Percentiles rank a stretch among this genome's conserved stretches.
These are phyloP conservation scores for Neonectria neomacrospora DNA, from an alignment of 2,329 filamentous ascomycete species.

Conservation along the genomic window DNA sequence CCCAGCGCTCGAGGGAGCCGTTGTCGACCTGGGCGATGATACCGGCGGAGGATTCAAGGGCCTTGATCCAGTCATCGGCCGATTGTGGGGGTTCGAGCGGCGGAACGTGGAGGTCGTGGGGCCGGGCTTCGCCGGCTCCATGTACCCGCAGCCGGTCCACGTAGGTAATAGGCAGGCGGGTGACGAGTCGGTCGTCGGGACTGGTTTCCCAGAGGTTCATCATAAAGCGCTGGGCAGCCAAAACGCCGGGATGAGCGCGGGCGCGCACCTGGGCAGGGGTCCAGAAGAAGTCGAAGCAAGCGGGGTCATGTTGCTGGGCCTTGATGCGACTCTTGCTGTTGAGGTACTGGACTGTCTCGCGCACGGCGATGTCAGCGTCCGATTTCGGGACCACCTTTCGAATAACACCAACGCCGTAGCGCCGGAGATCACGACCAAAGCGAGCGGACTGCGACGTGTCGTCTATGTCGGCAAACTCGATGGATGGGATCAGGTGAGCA, in stretches of 20 bases:
- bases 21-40: constrained; percentile 76
- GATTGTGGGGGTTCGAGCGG: constrained; percentile 46
- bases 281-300: constrained; percentile 81
- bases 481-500: constrained; percentile 64
- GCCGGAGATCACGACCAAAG: constrained; percentile 67
- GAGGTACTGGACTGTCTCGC: constrained; percentile 67
- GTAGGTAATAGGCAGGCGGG: constrained; percentile 72
- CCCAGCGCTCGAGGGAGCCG: constrained; percentile 78
- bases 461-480: constrained; percentile 64
- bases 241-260: constrained; percentile 72
- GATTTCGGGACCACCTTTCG: constrained; percentile 69
- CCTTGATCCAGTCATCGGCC: constrained; percentile 53
- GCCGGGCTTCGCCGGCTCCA: constrained; percentile 52
- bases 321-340: constrained; percentile 45
- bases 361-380: constrained; percentile 68
- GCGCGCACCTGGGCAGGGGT: constrained; percentile 75
- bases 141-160: constrained; percentile 76
- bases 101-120: constrained; percentile 36
- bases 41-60: constrained; percentile 57
- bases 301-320: constrained; percentile 60
- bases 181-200: constrained; percentile 67
- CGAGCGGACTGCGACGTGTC: constrained; percentile 59
- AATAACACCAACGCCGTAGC: constrained; percentile 73
- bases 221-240: constrained; percentile 72
- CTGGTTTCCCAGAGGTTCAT: constrained; percentile 72